Percentiles rank a stretch among this genome's conserved stretches.
phyloP scores from a whole-genome alignment of 139 green algal species.

The Diplosphaera chodatii region DNA sequence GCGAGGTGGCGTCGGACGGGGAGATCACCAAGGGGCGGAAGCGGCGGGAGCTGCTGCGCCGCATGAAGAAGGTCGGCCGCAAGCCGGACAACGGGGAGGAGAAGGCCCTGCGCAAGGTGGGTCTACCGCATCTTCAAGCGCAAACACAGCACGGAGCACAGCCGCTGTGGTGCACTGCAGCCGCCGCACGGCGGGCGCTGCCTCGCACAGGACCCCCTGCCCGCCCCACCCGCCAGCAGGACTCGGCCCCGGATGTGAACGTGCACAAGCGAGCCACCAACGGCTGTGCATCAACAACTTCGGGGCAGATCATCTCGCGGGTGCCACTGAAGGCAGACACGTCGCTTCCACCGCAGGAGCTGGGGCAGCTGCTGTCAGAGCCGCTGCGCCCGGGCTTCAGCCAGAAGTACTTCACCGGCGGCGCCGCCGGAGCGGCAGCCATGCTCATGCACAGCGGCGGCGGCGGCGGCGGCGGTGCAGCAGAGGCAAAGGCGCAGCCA shows the following conservation, averaged over 20 bases:
- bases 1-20: conserved; percentile 9
- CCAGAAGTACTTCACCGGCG: conserved; percentile 46
- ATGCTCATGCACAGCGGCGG: neutral
- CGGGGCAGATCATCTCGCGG: no score
- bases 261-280: no score
- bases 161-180: no score
- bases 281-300: no score
- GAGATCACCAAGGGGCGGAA: conserved; percentile 11
- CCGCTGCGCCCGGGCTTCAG: conserved; percentile 40
- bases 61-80: no score
- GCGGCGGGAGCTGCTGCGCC: conserved; percentile 11
- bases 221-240: no score
- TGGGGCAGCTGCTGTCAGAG: conserved; percentile 31
- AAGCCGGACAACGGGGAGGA: neutral
- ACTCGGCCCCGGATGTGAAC: no score
- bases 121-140: no score
- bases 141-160: no score
- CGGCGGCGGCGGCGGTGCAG: conserved; percentile 3
- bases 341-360: conserved; percentile 14
- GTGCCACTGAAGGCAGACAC: no score
- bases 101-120: conserved; percentile 9
- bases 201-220: no score
- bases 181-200: no score
- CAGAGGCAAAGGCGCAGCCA: neutral
- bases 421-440: conserved; percentile 21